Evolutionary conservation across 2,329 filamentous ascomycete genomes (phyloP), one percentile per base, ranked within the genome.

Genomic region (Trichophyton verrucosum): DNA sequence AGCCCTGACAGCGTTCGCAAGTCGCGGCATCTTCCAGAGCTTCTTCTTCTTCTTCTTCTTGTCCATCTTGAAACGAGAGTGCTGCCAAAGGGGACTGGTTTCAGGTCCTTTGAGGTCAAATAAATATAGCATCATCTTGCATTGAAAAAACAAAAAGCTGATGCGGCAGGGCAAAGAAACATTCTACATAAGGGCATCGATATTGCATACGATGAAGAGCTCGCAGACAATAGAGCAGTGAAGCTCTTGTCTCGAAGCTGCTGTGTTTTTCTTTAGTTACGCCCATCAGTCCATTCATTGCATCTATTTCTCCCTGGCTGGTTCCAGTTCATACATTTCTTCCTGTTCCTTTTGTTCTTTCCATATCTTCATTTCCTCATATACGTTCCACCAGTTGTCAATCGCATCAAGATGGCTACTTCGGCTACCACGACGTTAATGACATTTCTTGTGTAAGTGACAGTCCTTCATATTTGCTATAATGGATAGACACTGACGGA

Each of bases 401-500:
- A 20, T 47, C 24, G 33, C 20, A 22, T 62, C 56, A 59, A 40
- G 44, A 69, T 68, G 66, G 60, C 65, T 56, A 44, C 59, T 36
- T 57, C 67, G 49, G 67, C 68, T 24, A 70, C 69, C 20, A 65
- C 64, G 7, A 65, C 64, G n/a, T 65, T 71, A 55, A 66, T 70
- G 56, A 71, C 69, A 22, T 71, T 71, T 59, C 65, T 70, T 55
- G 65, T 71, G 68, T 70, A 63, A 63, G 68, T 65, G 27, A 7
- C 42, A 22, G 11, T 42, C 22, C n/a, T 8, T 27, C 6, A 44
- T 11, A 58, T 33, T 15, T 59, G 40, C 20, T 42, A 22, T 24
- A 60, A 49, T 24, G 49, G 36, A 13, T 60, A 68, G 71, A 63
- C 2, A 67, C 68, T 59, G 7, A 51, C 20, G 22, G 30, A 20